Evolutionary conservation across 2,329 filamentous ascomycete genomes (phyloP).

Genomic region (Sclerotinia trifoliorum): DNA sequence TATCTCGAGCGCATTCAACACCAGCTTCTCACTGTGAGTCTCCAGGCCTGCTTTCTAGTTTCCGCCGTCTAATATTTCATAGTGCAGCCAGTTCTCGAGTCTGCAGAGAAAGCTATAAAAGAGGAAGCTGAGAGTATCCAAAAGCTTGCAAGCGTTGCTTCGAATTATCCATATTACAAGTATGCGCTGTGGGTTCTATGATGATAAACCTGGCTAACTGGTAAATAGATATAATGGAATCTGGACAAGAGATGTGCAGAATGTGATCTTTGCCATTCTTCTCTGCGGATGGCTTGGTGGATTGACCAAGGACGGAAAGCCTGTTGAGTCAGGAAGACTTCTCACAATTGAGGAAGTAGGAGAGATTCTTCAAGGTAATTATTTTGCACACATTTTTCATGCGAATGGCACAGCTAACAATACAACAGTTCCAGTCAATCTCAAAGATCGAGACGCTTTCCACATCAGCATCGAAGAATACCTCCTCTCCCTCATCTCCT

Average conservation of each 20-base stretch:
- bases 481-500: conserved; percentile 78
- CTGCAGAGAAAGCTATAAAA: conserved; percentile 68
- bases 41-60: neutral
- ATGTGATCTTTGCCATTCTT: conserved; percentile 61
- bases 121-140: conserved; percentile 69
- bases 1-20: conserved; percentile 89
- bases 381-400: conserved; percentile 7
- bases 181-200: conserved; percentile 43
- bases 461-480: conserved; percentile 98
- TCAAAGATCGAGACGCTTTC: conserved; percentile 87
- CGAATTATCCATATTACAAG: conserved; percentile 95
- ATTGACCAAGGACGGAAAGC: conserved; percentile 53
- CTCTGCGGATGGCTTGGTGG: conserved; percentile 77
- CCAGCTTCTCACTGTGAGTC: conserved; percentile 60
- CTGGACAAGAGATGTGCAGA: conserved; percentile 84
- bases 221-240: conserved; percentile 71
- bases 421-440: conserved; percentile 75
- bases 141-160: conserved; percentile 70
- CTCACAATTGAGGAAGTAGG: conserved; percentile 88
- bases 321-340: conserved; percentile 61
- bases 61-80: conserved; percentile 24
- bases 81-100: conserved; percentile 68
- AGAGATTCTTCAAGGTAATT: conserved; percentile 62
- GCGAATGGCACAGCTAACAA: conserved; percentile 24
- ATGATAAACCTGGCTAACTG: conserved; percentile 20